Conservation (phyloP, 352 stramenopile species). For the Thraustochytrium striatum region DNA sequence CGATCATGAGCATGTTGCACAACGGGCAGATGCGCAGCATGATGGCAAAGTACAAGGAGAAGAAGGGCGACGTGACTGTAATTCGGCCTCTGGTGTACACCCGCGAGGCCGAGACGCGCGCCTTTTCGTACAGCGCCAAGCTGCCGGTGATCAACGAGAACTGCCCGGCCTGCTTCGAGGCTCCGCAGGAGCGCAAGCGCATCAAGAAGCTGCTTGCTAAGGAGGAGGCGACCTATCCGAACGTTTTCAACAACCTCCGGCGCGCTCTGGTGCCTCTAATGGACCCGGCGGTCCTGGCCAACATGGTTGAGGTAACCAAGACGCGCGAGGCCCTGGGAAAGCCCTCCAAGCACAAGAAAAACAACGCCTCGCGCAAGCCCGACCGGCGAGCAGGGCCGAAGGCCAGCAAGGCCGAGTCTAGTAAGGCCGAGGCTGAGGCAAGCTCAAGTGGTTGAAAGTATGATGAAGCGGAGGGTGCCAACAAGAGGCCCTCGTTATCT, state of each 20-base stretch:
- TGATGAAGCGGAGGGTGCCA: no score
- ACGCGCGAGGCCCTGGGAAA: neutral
- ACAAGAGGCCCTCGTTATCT: no score
- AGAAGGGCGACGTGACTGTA: constrained; percentile 87
- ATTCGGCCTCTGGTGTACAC: constrained; percentile 92
- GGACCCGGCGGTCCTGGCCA: constrained; percentile 30
- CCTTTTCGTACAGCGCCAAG: constrained; percentile 75
- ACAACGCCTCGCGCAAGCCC: no score
- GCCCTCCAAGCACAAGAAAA: neutral
- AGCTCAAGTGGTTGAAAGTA: no score
- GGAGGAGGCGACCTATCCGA: constrained; percentile 86
- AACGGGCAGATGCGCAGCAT: constrained; percentile 97
- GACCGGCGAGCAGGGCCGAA: no score
- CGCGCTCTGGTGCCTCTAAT: constrained; percentile 52
- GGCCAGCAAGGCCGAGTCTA: no score
- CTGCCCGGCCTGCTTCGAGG: constrained; percentile 96
- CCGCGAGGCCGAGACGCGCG: constrained; percentile 85
- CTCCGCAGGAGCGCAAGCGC: constrained; percentile 82
- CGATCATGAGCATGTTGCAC: constrained; percentile 97
- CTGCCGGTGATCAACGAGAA: constrained; percentile 98
- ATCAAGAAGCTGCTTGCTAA: constrained; percentile 94
- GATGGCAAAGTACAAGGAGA: constrained; percentile 94
- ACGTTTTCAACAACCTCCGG: constrained; percentile 63
- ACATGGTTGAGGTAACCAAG: constrained; percentile 11
- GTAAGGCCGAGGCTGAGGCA: no score